A percentile compares a stretch with the other conserved stretches of the same genome.
Evolutionary conservation across 2,329 filamentous ascomycete species (phyloP).

Genomic region (Lasiodiplodia sp.): DNA sequence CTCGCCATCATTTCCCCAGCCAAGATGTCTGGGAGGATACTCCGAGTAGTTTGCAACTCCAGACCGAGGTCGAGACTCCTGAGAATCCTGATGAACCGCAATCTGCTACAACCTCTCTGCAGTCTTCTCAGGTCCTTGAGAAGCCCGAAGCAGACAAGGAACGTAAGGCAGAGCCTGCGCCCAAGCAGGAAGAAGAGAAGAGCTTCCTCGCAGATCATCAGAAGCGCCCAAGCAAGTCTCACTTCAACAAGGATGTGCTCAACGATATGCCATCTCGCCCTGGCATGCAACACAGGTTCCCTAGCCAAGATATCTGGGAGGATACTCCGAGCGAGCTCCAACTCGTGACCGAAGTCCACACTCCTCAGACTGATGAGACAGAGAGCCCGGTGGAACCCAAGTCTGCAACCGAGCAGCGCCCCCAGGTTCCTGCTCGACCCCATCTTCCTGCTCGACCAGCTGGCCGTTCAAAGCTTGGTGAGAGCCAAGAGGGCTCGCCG

Average conservation of each 20-base stretch:
- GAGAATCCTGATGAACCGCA: slow-evolving; percentile 63
- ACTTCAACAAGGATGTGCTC: slow-evolving; percentile 61
- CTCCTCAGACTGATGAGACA: slow-evolving; percentile 54
- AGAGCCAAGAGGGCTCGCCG: slow-evolving; percentile 49
- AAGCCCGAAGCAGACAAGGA: slow-evolving; percentile 59
- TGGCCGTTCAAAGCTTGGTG: slow-evolving; percentile 18
- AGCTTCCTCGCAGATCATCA: slow-evolving; percentile 54
- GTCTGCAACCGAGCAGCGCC: slow-evolving; percentile 4
- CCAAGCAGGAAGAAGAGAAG: slow-evolving; percentile 48
- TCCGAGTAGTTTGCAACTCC: slow-evolving; percentile 79
- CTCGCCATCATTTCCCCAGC: slow-evolving; percentile 79
- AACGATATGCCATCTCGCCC: slow-evolving; percentile 59
- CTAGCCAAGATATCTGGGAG: slow-evolving; percentile 94
- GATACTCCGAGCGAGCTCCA: slow-evolving; percentile 85
- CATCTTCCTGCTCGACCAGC: slow-evolving; percentile 45
- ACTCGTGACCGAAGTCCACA: slow-evolving; percentile 75
- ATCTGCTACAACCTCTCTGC: slow-evolving; percentile 42
- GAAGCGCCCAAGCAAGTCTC: slow-evolving; percentile 67
- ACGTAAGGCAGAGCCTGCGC: slow-evolving; percentile 51
- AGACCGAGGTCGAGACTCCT: slow-evolving; percentile 83
- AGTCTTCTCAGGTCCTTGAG: slow-evolving; percentile 50
- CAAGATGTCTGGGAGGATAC: slow-evolving; percentile 98
- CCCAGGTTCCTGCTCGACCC: slow-evolving; percentile 40
- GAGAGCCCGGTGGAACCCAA: slow-evolving; percentile 36
- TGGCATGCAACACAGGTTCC: slow-evolving; percentile 74